Base-by-base conservation (phyloP, 306 rosid genomes). In the Inga laurina region DNA sequence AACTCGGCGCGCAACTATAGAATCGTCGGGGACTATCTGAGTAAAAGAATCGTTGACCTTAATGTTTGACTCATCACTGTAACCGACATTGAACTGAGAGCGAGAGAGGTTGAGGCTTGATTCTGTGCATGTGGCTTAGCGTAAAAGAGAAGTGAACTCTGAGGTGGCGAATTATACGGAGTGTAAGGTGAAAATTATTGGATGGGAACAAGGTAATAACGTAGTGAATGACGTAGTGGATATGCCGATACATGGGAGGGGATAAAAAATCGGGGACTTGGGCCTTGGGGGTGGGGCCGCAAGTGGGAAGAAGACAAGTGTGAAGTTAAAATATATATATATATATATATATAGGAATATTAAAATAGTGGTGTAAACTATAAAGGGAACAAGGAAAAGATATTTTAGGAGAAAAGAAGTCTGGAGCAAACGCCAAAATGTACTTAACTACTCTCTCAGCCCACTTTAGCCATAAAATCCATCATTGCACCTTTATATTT, bases 251-350 rank as follows among this genome's bases (percentile, higher is more conserved):
- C 24, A 0, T 22, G 15, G 15, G 57, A 15, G 21, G 56, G 52
- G 48, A 37, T 34, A 30, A 51, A 80, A 56, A 76, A 56, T 45
- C 27, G 76, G 81, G 11, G 79, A 24, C 21, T 41, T 27, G 32
- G 41, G 30, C 46, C 18, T 24, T 4, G 56, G 10, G 64, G 0
- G 79, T 45, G 64, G 91, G 82, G 9, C 77, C 85, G 80, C 86
- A 88, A 86, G 88, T 88, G 88, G 85, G 61, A 54, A 37, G 39
- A 44, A 61, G 75, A 81, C 89, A 74, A 77, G 74, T 74, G 79
- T 76, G 12, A 81, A 22, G 2, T n/a, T 27, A 27, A 27, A 27
- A 27, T 0, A 27, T 27, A 27, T 27, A 27, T 27, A 27, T 27
- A 27, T 27, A 27, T 27, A 27, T 27, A 27, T 27, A 27, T 27